A percentile compares a stretch with the other conserved stretches of the same genome.
These are phyloP conservation scores for Graphiopsis chlorocephala DNA, from an alignment of 2,329 filamentous ascomycete genomes.

Conservation along the genomic window DNA sequence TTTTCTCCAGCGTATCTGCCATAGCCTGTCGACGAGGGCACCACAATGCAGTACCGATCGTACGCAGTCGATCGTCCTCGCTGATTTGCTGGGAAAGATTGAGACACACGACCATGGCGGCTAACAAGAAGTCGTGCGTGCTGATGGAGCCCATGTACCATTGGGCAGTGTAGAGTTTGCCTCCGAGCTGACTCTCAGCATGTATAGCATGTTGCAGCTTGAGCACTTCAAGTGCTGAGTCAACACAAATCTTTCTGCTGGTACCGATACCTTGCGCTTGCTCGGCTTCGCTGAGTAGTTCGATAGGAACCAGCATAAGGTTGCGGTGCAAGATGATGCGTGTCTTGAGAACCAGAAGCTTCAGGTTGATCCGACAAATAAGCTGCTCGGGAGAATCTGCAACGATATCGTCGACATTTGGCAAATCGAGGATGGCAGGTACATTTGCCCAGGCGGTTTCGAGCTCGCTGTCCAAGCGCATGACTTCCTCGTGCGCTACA, in stretches of 20 bases:
- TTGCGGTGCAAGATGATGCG: slow-evolving; percentile 55
- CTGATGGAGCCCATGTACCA: slow-evolving; percentile 48
- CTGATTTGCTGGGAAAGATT: slow-evolving; percentile 38
- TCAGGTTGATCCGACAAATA: slow-evolving; percentile 52
- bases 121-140: slow-evolving; percentile 49
- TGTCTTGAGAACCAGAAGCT: slow-evolving; percentile 52
- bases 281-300: slow-evolving; percentile 30
- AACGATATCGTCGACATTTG: slow-evolving; percentile 42
- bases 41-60: slow-evolving; percentile 13
- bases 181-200: slow-evolving; percentile 45
- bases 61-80: slow-evolving; percentile 13
- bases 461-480: slow-evolving; percentile 38
- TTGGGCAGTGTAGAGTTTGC: slow-evolving; percentile 43
- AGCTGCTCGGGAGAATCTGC: slow-evolving; percentile 51
- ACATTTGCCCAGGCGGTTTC: slow-evolving; percentile 35
- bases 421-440: slow-evolving; percentile 39
- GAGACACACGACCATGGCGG: slow-evolving; percentile 49
- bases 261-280: slow-evolving; percentile 32
- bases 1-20: slow-evolving; percentile 33
- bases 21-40: slow-evolving; percentile 29
- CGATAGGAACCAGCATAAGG: slow-evolving; percentile 42
- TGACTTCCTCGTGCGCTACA: slow-evolving; percentile 38
- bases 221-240: slow-evolving; percentile 49
- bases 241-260: slow-evolving; percentile 44
- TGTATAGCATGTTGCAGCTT: slow-evolving; percentile 50